Base-by-base conservation (phyloP, 495 filamentous ascomycete species). In the Amorphotheca resinae region DNA sequence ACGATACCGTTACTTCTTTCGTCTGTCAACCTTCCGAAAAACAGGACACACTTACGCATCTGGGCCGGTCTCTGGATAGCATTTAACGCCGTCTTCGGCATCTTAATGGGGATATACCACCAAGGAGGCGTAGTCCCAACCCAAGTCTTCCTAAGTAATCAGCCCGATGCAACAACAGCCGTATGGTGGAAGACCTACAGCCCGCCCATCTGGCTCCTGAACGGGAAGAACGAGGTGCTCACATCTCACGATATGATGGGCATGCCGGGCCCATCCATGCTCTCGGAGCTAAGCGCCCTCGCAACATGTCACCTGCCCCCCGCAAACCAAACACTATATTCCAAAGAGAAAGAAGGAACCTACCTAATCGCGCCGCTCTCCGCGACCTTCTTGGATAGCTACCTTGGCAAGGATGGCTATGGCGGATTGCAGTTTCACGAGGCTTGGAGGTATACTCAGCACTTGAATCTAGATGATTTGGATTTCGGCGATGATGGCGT, bases 111-210 rank as follows among this genome's bases (percentile, higher is more conserved):
- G 4, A 59, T 82, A 6, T 96, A 91, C 53, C 91, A 98, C 59
- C 91, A 98, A 66, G 91, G 84, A 21, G 91, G 91, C 22, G 74
- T 98, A 20, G 72, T 96, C 3, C 87, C 87, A 9, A 74, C 79
- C 6, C 91, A 98, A 54, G 67, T 74, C 11, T 75, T 75, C 41
- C 53, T 75, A 55, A 72, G 68, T 55, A 68, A 65, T 23, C 71
- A 75, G 53, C 71, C 61, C 14, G 67, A 74, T 38, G 72, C 76
- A n/a, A 74, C 72, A 4, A 69, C 81, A 9, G 82, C 83, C 2
- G 69, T 93, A 41, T 98, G 88, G 88, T 98, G 91, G 91, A 94
- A 93, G 54, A 96, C 93, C 0, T 98, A 98, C 59, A 83, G 79
- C 49, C 91, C 91, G 5, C 91, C 91, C 0, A 77, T 82, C 16